These are phyloP conservation scores for Sporothrix protearum DNA, from an alignment of 2,329 filamentous ascomycete species.

Conservation along the genomic window DNA sequence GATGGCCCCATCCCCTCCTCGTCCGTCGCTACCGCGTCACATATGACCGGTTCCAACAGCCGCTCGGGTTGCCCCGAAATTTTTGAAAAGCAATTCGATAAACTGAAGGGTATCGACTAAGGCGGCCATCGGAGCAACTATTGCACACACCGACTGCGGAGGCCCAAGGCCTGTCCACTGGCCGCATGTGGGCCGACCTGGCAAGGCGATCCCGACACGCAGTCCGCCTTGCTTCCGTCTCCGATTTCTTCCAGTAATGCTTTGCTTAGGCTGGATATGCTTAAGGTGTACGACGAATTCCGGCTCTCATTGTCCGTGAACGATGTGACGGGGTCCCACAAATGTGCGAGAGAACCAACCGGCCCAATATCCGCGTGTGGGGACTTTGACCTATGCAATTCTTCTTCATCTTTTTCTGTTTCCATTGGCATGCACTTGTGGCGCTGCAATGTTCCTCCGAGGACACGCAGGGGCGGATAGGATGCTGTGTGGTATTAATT, in stretches of 20 bases:
- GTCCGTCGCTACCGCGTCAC: too few relatives aligned
- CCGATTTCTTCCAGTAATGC: background rate
- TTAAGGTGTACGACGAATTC: background rate
- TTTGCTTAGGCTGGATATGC: background rate
- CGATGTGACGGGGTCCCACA: background rate
- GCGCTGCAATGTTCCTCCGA: background rate
- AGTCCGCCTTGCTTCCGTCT: background rate
- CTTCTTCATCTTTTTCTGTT: background rate
- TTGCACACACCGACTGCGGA: background rate
- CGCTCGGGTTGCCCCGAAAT: too few relatives aligned
- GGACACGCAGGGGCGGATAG: background rate
- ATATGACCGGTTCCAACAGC: too few relatives aligned
- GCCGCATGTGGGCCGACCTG: background rate
- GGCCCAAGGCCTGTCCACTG: background rate
- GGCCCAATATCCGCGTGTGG: background rate
- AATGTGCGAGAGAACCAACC: background rate
- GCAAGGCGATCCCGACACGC: background rate
- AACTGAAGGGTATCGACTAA: background rate
- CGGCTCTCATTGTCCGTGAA: conserved; percentile 1
- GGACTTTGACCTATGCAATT: background rate
- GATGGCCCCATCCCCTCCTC: background rate
- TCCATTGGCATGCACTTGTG: background rate
- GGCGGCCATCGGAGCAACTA: background rate
- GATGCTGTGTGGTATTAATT: background rate
- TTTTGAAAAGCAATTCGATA: background rate